Base-by-base conservation (phyloP, 352 stramenopile genomes). In the Phytophthora cryptogea region DNA sequence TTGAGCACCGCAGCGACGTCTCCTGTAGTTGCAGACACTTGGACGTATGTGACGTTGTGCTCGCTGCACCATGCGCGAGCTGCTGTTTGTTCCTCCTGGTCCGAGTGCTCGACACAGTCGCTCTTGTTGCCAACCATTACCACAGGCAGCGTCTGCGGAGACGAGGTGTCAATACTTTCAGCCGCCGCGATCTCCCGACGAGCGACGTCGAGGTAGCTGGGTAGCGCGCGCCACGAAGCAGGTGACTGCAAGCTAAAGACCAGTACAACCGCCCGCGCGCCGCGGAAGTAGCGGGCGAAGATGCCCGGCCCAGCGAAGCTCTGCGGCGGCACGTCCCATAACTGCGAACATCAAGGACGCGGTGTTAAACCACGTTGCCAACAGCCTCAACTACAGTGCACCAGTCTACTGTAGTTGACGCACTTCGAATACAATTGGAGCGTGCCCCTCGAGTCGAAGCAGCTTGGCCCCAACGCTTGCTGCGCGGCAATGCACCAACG, bases 291-390 rank as follows among this genome's bases (percentile, higher is more conserved):
- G 7, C 57, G 72, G 9, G 74, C 51, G 36, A 77, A 61, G 55
- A 90, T 86, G 20, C 32, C 46, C n/a, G 66, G 54, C 11, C 80
- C 76, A 0, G 66, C 61, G 47, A 76, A 90, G 44, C 79, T 67
- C 49, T 74, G 64, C 11, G 70, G 65, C n/a, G 78, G 80, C 5
- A 88, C 66, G 50, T 90, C 80, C 78, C 80, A 90, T 0, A 90
- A 49, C 78, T 90, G 17, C 11, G 28, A 30, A 41, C 28, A 63
- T 10, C 10, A 45, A 27, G 20, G 20, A 23, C 37, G 7, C 9
- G 6, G 3, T 8, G 43, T 51, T 30, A 26, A 54, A 45, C n/a
- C 11, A 55, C 27, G 11, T 37, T 13, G 20, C n/a, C 31, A 43
- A 17, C 50, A 43, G n/a, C 11, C 49, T 20, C 11, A 47, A n/a